Conservation (phyloP, 148 eudicot genomes). For the Silene latifolia region DNA sequence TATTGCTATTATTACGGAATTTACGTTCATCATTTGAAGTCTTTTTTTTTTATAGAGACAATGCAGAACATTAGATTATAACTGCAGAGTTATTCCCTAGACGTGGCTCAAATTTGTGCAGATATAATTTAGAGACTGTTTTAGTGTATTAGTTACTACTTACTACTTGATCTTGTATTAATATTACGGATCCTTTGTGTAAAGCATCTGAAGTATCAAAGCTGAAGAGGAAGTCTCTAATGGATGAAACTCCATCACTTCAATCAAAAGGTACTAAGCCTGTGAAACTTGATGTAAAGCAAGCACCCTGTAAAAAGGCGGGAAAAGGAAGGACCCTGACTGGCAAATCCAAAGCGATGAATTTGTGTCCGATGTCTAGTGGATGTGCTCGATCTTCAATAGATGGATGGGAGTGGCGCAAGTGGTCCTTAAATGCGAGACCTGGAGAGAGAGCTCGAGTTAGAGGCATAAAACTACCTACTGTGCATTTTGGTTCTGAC, state of each 20-base stretch:
- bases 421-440: constrained; percentile 73
- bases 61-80: neutral
- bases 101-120: neutral
- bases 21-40: neutral
- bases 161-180: neutral
- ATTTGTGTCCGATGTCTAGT: constrained; percentile 56
- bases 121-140: constrained; percentile 4
- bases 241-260: constrained; percentile 36
- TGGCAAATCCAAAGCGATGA: constrained; percentile 34
- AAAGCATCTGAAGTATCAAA: constrained; percentile 43
- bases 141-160: neutral
- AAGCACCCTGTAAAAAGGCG: constrained; percentile 33
- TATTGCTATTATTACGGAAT: neutral
- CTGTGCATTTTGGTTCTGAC: constrained; percentile 37
- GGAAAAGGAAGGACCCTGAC: constrained; percentile 28
- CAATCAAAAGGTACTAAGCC: constrained; percentile 41
- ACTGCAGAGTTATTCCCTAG: neutral
- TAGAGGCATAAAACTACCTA: constrained; percentile 47
- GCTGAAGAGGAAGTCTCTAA: constrained; percentile 50
- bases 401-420: constrained; percentile 94
- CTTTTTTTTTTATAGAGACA: neutral
- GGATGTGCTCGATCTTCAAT: constrained; percentile 94
- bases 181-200: constrained; percentile 15
- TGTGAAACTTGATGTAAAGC: constrained; percentile 34
- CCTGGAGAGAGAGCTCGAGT: constrained; percentile 80